Evolutionary conservation across 768 basidiomycete genomes (phyloP).

Genomic region (Lentinula raphanica): DNA sequence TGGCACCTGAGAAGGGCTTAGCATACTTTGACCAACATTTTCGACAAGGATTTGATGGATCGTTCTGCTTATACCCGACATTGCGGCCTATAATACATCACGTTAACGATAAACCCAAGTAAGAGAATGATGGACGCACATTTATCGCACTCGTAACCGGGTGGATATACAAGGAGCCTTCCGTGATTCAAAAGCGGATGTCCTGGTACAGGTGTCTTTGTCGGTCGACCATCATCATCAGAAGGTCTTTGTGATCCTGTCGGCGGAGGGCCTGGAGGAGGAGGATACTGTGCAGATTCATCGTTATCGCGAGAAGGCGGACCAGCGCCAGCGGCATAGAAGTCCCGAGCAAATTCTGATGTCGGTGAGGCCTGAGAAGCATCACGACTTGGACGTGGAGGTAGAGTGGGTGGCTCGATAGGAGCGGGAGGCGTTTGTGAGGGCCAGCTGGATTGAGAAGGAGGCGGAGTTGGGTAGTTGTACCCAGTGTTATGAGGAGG

Average conservation of each 20-base stretch:
- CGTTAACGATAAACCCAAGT: not conserved
- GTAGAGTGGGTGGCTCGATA: conserved; percentile 7
- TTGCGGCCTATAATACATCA: conserved; percentile 53
- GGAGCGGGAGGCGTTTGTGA: not conserved
- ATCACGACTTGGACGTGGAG: conserved; percentile 20
- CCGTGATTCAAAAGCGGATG: conserved; percentile 62
- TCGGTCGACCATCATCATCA: conserved; percentile 58
- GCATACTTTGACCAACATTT: conserved; percentile 73
- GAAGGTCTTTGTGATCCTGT: conserved; percentile 5
- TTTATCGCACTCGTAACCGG: conserved; percentile 57
- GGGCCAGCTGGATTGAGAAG: conserved; percentile 7
- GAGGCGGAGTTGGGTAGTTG: conserved; percentile 13
- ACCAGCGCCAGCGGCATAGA: conserved; percentile 46
- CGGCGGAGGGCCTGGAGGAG: conserved; percentile 25
- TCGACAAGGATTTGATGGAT: conserved; percentile 63
- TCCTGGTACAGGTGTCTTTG: conserved; percentile 55
- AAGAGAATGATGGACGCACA: conserved; percentile 37
- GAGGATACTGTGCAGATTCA: conserved; percentile 20
- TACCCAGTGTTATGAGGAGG: conserved; percentile 16
- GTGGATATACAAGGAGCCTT: conserved; percentile 64
- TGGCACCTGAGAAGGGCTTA: conserved; percentile 54
- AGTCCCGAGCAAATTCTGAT: conserved; percentile 64
- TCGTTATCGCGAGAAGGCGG: not conserved
- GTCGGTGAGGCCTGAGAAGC: conserved; percentile 9
- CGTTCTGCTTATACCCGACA: conserved; percentile 65